phyloP scores from a whole-genome alignment of 2,329 filamentous ascomycete genomes.

The Colletotrichum aenigma region DNA sequence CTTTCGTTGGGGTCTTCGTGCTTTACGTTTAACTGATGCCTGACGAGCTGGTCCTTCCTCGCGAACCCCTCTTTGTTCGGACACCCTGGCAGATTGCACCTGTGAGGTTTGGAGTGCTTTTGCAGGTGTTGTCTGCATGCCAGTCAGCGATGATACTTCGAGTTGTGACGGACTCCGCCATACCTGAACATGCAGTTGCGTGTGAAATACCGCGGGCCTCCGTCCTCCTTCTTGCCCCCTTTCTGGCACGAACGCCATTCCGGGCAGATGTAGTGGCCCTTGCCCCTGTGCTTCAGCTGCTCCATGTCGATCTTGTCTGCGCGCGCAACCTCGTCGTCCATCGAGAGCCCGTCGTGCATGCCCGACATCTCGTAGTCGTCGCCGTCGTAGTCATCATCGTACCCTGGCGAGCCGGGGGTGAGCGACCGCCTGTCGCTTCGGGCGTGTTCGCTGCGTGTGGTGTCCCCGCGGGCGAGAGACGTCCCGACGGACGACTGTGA shows the following conservation, averaged over 20 bases:
- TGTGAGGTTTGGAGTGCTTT: conserved; percentile 47
- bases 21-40: conserved; percentile 44
- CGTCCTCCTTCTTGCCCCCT: conserved; percentile 43
- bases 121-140: conserved; percentile 43
- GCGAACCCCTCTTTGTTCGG: conserved; percentile 47
- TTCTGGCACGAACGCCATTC: conserved; percentile 40
- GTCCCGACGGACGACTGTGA: not conserved
- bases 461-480: not conserved
- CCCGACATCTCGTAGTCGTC: not conserved
- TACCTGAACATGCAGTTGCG: conserved; percentile 44
- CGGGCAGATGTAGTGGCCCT: conserved; percentile 41
- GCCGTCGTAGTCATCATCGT: not conserved
- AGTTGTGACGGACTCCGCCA: conserved; percentile 11
- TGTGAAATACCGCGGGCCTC: conserved; percentile 41
- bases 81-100: conserved; percentile 40
- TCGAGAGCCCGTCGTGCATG: conserved; percentile 27
- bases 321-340: not conserved
- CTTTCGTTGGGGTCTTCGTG: conserved; percentile 24
- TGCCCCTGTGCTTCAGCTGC: conserved; percentile 41
- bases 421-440: not conserved
- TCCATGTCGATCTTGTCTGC: conserved; percentile 32
- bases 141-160: not conserved
- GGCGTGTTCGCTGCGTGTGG: not conserved
- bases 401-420: not conserved
- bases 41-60: conserved; percentile 44